Conservation (phyloP, 495 filamentous ascomycete species). For the Antarctomyces pellizariae region DNA sequence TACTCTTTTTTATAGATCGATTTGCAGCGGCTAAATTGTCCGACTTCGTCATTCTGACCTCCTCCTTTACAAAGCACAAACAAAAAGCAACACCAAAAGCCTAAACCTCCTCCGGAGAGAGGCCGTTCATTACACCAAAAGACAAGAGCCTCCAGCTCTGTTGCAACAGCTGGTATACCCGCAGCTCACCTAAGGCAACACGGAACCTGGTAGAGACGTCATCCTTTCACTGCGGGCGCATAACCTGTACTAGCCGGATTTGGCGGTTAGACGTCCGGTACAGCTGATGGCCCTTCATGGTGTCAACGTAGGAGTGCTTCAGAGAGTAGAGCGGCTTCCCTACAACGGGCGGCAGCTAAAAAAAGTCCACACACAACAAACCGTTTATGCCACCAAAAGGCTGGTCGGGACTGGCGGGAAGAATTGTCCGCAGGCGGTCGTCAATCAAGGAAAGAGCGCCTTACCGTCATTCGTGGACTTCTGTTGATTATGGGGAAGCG, state of each 20-base stretch:
- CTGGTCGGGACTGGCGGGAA: neutral
- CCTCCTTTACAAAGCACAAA: slow-evolving; percentile 2
- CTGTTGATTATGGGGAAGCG: slow-evolving; percentile 1
- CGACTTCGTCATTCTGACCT: slow-evolving; percentile 1
- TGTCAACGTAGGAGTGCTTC: too few relatives aligned
- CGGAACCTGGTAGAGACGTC: neutral
- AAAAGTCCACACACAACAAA: too few relatives aligned
- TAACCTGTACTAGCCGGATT: too few relatives aligned
- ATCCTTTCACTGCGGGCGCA: neutral
- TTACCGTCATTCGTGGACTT: slow-evolving; percentile 2
- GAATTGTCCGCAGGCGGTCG: slow-evolving; percentile 1
- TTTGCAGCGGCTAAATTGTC: neutral
- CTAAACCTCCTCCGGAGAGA: neutral
- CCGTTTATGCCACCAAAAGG: neutral
- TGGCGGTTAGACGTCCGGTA: too few relatives aligned
- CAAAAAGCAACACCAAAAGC: too few relatives aligned
- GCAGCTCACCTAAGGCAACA: neutral
- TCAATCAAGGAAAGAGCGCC: slow-evolving; percentile 2
- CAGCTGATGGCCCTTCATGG: too few relatives aligned
- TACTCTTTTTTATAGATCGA: slow-evolving; percentile 2
- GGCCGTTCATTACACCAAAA: neutral
- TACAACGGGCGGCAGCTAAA: too few relatives aligned
- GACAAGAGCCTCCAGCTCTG: neutral
- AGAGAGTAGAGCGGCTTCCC: too few relatives aligned
- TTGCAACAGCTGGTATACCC: neutral